Evolutionary conservation across 768 basidiomycete species (phyloP).

Genomic region (Scleroderma bovista): DNA sequence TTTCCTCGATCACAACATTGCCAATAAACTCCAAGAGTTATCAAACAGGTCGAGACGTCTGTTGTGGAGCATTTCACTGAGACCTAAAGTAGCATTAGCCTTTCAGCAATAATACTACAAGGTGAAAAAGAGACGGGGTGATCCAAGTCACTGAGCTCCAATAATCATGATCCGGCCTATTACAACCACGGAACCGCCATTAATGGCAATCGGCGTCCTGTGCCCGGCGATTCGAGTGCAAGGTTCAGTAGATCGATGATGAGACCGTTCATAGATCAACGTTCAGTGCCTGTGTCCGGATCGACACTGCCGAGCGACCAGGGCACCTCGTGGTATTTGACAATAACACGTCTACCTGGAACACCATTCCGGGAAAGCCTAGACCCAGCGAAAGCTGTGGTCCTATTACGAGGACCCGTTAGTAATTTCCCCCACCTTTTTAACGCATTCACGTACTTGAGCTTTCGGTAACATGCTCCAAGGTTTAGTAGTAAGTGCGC

Average conservation of each 20-base stretch:
- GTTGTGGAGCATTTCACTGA: too few relatives aligned
- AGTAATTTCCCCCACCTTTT: slow-evolving; percentile 70
- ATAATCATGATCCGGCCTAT: too few relatives aligned
- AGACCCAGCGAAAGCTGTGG: slow-evolving; percentile 78
- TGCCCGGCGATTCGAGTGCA: slow-evolving; percentile 67
- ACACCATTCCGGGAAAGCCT: slow-evolving; percentile 84
- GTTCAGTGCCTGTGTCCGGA: slow-evolving; percentile 54
- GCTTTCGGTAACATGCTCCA: slow-evolving; percentile 81
- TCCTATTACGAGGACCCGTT: slow-evolving; percentile 81
- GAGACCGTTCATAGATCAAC: slow-evolving; percentile 77
- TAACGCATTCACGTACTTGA: slow-evolving; percentile 49
- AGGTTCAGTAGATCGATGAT: slow-evolving; percentile 76
- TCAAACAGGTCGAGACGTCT: too few relatives aligned
- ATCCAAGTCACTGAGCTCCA: too few relatives aligned
- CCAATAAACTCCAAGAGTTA: too few relatives aligned
- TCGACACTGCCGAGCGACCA: background rate
- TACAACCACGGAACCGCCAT: too few relatives aligned
- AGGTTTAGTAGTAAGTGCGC: slow-evolving; percentile 94
- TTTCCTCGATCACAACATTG: too few relatives aligned
- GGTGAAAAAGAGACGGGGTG: too few relatives aligned
- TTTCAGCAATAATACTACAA: too few relatives aligned
- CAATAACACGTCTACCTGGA: slow-evolving; percentile 77
- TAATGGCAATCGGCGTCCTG: too few relatives aligned
- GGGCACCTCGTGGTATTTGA: slow-evolving; percentile 85
- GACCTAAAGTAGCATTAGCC: too few relatives aligned